Evolutionary conservation across 352 stramenopile genomes (phyloP), one percentile per base, ranked within the genome.

Genomic region (Pythium apleroticum): DNA sequence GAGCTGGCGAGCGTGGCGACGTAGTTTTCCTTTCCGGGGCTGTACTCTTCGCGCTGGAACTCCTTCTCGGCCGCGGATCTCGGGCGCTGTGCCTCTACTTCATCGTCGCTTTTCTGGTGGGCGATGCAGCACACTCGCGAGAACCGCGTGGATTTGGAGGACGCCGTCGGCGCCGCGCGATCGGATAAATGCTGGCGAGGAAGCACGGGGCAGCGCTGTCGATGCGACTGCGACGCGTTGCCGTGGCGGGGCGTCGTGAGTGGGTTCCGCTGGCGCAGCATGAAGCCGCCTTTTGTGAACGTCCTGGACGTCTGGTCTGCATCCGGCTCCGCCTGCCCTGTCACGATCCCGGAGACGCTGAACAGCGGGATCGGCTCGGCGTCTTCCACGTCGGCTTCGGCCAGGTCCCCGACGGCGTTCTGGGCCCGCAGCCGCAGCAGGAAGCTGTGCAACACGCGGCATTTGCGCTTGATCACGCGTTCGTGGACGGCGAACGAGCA

Each of bases 401-500:
- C 52, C 14, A 53, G 37, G 28, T 43, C 15, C 22, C 48, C 41
- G 9, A 66, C 53, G 12, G 41, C 41, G 28, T 74, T 63, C 11
- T 71, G 45, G 3, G 17, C 37, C 14, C 61, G 65, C 22, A 86
- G 64, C 1, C 45, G 50, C 17, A 43, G 49, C 15, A 91, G 39
- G 24, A 80, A 65, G 14, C 68, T 67, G 30, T 81, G 75, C 0
- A 91, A 52, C 24, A 66, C 65, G n/a, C 50, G 67, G 63, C 81
- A 76, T 49, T 75, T 71, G 2, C 50, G 37, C 28, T 77, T 63
- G 15, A 89, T 31, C 28, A 81, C 60, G 1, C 45, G 57, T 5
- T 69, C 39, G 57, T 88, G 76, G 9, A 89, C 19, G 17, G 63
- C 63, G 39, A 92, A 77, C 20, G 78, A 74, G 63, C 84, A 92